Base-by-base conservation (phyloP, 192 early-diverging fungal genomes). In the Phlyctochytrium bullatum region DNA sequence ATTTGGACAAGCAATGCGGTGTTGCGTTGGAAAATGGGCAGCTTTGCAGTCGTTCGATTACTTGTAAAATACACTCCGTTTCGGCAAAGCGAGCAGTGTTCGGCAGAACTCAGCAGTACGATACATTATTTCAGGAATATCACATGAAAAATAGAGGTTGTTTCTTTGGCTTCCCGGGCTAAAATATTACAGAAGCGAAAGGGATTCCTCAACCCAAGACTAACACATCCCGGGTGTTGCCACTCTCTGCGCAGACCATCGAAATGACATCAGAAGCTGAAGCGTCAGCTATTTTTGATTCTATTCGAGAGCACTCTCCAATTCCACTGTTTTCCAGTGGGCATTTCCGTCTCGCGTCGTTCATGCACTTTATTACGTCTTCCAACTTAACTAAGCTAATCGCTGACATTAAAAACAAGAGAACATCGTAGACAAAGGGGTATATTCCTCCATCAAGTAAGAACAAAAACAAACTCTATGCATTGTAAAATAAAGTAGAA, bases 61-160 rank as follows among this genome's bases (percentile, higher is more conserved):
- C 93, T 30, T 98, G 96, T 80, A 98, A 98, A 72, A 94, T 92
- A 2, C 96, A 98, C 64, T 88, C 91, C 31, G 92, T 98, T 82
- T 88, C 87, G 0, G 80, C 84, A 36, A 98, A 98, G 72, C 83
- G 93, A 33, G 83, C 81, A 1, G 96, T 98, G 10, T 74, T 76
- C 50, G 95, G 94, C 17, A 83, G 96, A 52, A 92, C 93, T 31
- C 81, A 88, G 72, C 80, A 85, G 23, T 98, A 93, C 72, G 92
- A 98, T 66, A 79, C 83, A 2, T 70, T 96, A 24, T 74, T 94
- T 59, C 74, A 86, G 56, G 83, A 87, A 53, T 88, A 91, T 72
- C 83, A 93, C 80, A 86, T 86, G 61, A 93, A 92, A 57, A 79
- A 68, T 27, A 40, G 59, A 12, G 61, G 40, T 47, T 40, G 2